A percentile compares a stretch with the other conserved stretches of the same genome.
phyloP scores from a whole-genome alignment of 768 basidiomycete species.

The Calocybe gangraenosa region DNA sequence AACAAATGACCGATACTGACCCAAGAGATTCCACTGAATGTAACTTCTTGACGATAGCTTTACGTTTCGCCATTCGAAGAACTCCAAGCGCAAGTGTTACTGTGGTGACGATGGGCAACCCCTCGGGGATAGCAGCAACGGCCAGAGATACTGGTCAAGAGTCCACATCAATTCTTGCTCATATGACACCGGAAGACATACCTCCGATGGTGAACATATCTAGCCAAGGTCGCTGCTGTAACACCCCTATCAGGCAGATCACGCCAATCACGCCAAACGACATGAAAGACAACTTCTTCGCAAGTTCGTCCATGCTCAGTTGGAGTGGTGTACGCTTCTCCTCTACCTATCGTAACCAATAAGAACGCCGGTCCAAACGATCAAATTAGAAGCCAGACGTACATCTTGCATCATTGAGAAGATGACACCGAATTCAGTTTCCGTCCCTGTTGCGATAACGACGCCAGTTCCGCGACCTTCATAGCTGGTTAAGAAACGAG shows the following conservation, averaged over 20 bases:
- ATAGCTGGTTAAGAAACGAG: background rate
- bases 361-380: background rate
- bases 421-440: slow-evolving; percentile 94
- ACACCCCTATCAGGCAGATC: slow-evolving; percentile 86
- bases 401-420: slow-evolving; percentile 99
- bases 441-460: slow-evolving; percentile 81
- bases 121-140: slow-evolving; percentile 98
- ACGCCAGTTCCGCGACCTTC: slow-evolving; percentile 79
- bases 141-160: slow-evolving; percentile 78
- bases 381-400: slow-evolving; percentile 18
- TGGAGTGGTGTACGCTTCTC: slow-evolving; percentile 93
- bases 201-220: slow-evolving; percentile 99
- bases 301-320: slow-evolving; percentile 93
- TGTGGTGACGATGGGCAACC: slow-evolving; percentile 93
- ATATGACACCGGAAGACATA: slow-evolving; percentile 27
- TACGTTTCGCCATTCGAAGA: slow-evolving; percentile 88
- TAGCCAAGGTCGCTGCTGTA: slow-evolving; percentile 84
- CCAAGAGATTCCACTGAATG: slow-evolving; percentile 94
- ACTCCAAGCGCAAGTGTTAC: slow-evolving; percentile 96
- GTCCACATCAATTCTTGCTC: background rate
- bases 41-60: slow-evolving; percentile 95
- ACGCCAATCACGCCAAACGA: slow-evolving; percentile 95
- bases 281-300: slow-evolving; percentile 82
- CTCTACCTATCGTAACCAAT: slow-evolving; percentile 40
- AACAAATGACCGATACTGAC: slow-evolving; percentile 95